These are phyloP conservation scores for Mortierella alpina DNA, from an alignment of 192 early-diverging fungal genomes.

Conservation along the genomic window DNA sequence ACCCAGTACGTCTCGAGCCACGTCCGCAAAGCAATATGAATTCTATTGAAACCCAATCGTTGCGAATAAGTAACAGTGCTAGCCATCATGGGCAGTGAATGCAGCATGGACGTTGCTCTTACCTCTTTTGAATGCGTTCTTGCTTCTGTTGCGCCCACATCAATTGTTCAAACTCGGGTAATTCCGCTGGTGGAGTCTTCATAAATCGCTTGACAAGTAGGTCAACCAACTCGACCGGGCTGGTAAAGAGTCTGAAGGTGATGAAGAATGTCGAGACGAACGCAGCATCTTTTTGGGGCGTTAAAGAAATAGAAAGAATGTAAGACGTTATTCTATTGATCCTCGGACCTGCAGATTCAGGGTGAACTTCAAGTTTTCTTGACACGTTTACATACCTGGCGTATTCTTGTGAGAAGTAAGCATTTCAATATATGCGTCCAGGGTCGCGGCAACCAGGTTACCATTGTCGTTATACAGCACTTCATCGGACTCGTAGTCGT, in stretches of 20 bases:
- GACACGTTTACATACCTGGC: conserved; percentile 12
- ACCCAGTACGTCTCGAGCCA: conserved; percentile 87
- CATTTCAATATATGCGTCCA: conserved; percentile 68
- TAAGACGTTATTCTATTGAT: background rate
- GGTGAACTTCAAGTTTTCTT: background rate
- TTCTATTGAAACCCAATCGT: conserved; percentile 52
- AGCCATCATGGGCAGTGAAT: background rate
- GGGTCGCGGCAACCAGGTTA: conserved; percentile 65
- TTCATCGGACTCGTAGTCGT: conserved; percentile 64
- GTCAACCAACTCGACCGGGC: conserved; percentile 70
- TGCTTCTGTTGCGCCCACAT: conserved; percentile 67
- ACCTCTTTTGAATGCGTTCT: conserved; percentile 50
- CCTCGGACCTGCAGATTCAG: no score
- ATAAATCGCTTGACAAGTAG: conserved; percentile 76
- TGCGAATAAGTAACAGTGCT: background rate
- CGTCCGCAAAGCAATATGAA: conserved; percentile 81
- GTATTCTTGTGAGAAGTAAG: conserved; percentile 69
- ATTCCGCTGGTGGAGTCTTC: conserved; percentile 60
- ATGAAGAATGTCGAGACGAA: conserved; percentile 83
- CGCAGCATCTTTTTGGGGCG: conserved; percentile 59
- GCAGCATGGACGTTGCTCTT: conserved; percentile 21
- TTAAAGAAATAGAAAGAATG: conserved; percentile 8
- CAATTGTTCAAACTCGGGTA: conserved; percentile 63
- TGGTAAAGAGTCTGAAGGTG: conserved; percentile 87
- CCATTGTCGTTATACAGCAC: conserved; percentile 70